Evolutionary conservation across 371 early-diverging fungal genomes (phyloP).

Genomic region (Mortierella sp.): DNA sequence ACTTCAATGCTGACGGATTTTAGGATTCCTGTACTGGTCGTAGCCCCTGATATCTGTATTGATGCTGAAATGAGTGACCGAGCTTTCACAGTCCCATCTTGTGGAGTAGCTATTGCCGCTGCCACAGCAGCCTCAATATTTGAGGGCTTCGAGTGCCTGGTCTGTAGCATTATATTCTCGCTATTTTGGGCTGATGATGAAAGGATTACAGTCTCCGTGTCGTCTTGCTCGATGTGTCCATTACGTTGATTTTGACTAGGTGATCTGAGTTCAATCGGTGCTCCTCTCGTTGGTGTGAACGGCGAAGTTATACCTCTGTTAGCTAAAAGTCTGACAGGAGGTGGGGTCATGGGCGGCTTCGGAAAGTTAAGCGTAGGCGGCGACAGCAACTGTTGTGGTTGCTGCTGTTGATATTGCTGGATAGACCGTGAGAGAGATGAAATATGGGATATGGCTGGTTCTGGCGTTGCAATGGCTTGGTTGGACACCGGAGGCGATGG

Average conservation of each 20-base stretch:
- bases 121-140: neutral
- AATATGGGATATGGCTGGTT: neutral
- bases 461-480: neutral
- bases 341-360: slow-evolving; percentile 50
- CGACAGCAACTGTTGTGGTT: slow-evolving; percentile 6
- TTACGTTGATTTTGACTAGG: neutral
- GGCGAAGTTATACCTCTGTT: slow-evolving; percentile 21
- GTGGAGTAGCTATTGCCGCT: neutral
- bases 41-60: neutral
- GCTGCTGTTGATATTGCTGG: slow-evolving; percentile 8
- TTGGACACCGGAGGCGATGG: slow-evolving; percentile 2
- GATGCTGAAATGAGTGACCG: slow-evolving; percentile 20
- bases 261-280: slow-evolving; percentile 13
- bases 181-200: slow-evolving; percentile 21
- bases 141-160: slow-evolving; percentile 11
- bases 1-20: neutral
- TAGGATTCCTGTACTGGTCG: neutral
- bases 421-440: slow-evolving; percentile 1
- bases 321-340: slow-evolving; percentile 40
- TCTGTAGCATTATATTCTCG: slow-evolving; percentile 43
- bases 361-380: slow-evolving; percentile 51
- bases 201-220: slow-evolving; percentile 13
- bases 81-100: neutral
- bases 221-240: neutral
- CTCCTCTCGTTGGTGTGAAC: neutral